Evolutionary conservation across 805 yeast genomes (phyloP), one percentile per base, ranked within the genome.

Genomic region (Starmerella floricola): DNA sequence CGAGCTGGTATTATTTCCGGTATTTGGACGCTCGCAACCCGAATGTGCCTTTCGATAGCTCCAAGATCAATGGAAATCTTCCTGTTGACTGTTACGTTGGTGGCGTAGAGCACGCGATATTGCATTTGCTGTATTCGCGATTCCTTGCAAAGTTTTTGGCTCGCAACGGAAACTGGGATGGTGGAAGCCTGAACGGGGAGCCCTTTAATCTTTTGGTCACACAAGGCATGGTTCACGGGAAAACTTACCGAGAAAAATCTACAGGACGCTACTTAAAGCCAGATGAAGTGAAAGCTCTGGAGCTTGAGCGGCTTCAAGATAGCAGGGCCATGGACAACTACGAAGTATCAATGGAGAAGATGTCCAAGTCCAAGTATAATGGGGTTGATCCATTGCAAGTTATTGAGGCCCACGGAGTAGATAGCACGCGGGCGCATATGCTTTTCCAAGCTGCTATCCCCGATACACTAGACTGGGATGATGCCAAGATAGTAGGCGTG

Each of bases 181-280:
- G 85, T 6, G 59, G 66, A 2, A 57, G 59, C 2, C 50, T 65
- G 36, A 62, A 63, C 3, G 85, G 83, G 19, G 98, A 91, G 56
- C 98, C 98, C 2, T 76, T 91, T 55, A 71, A 65, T 43, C 72
- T 72, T 46, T 66, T 91, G 28, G 78, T 88, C 2, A 87, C 96
- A 2, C 97, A 88, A 60, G 98, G 98, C 15, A 91, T 91, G 98
- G 98, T 91, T 3, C 95, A 88, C 47, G 97, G 96, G 2, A 76
- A 74, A 55, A 91, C 98, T 0, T 82, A 59, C 52, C 65, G 67
- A 6, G 79, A 87, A 50, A 91, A 95, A 3, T 61, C 59, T 0
- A 78, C 71, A 24, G 91, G 88, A 0, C 39, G 77, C 43, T 88
- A 80, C 58, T 64, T 91, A 50, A 83, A 76, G 52, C 88, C 93